A percentile compares a stretch with the other conserved stretches of the same genome.
These are phyloP conservation scores for Trichosporon coremiiforme DNA, from an alignment of 1,284 basidiomycete species.

Conservation along the genomic window DNA sequence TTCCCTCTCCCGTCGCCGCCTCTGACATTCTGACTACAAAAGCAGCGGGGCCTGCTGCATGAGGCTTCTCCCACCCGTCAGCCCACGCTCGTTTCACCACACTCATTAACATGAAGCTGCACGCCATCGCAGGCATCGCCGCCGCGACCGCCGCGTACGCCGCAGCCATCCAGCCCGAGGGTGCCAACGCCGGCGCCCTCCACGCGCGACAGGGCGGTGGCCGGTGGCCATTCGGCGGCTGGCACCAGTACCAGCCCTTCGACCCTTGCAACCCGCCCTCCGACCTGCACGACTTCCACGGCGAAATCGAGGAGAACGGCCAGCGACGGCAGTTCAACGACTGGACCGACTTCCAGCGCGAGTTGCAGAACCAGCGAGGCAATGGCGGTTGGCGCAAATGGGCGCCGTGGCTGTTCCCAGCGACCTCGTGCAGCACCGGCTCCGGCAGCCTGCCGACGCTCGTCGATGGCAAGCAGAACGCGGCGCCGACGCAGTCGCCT, in stretches of 20 bases:
- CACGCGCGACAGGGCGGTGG: not conserved
- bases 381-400: not conserved
- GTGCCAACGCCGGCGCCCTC: not conserved
- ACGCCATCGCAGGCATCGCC: not conserved
- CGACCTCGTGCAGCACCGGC: not conserved
- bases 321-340: not conserved
- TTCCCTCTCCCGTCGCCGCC: not conserved
- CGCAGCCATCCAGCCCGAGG: not conserved
- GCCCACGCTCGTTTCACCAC: not conserved
- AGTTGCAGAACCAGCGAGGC: not conserved
- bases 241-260: not conserved
- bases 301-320: constrained; percentile 5
- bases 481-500: not conserved
- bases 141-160: not conserved
- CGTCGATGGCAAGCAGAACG: constrained; percentile 3
- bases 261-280: not conserved
- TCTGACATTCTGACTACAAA: not conserved
- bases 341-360: constrained; percentile 5
- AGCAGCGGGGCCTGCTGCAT: not conserved
- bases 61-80: not conserved
- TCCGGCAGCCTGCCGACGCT: not conserved
- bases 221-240: not conserved
- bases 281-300: not conserved
- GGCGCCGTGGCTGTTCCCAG: constrained; percentile 4
- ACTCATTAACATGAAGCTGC: constrained; percentile 8